Conservation (phyloP, 768 basidiomycete genomes). For the Trametes sanguinea region DNA sequence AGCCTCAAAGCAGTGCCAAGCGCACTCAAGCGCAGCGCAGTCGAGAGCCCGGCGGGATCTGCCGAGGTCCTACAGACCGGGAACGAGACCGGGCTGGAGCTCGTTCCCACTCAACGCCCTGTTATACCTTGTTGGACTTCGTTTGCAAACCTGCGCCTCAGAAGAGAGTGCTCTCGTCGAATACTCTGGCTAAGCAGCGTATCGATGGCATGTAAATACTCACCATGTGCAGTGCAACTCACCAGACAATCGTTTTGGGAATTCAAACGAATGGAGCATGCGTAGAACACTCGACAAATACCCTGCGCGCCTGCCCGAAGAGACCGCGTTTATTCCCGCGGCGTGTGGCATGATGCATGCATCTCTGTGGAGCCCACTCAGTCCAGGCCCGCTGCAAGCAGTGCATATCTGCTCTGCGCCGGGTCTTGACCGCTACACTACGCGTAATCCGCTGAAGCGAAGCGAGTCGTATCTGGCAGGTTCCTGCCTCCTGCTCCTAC, state of each 20-base stretch:
- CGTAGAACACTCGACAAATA: no score
- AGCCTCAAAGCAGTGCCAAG: neutral
- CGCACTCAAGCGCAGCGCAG: neutral
- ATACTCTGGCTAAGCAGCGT: no score
- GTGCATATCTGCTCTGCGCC: constrained; percentile 5
- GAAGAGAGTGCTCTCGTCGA: no score
- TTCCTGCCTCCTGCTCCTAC: neutral
- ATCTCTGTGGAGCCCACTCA: neutral
- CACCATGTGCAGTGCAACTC: no score
- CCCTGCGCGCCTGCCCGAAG: neutral
- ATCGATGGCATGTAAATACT: no score
- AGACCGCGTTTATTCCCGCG: constrained; percentile 1
- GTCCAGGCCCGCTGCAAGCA: constrained; percentile 9
- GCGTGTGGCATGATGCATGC: neutral
- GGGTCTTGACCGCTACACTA: constrained; percentile 1
- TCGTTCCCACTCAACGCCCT: neutral
- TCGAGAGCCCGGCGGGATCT: neutral
- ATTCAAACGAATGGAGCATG: no score
- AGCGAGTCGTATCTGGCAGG: constrained; percentile 5
- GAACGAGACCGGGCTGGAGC: neutral
- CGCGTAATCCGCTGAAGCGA: constrained; percentile 5
- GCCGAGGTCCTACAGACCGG: constrained; percentile 3
- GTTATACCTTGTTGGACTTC: constrained; percentile 11
- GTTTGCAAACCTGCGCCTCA: neutral
- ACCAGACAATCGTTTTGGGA: no score